Evolutionary conservation across 768 basidiomycete genomes (phyloP).

Genomic region (Phaffia tasmanica): DNA sequence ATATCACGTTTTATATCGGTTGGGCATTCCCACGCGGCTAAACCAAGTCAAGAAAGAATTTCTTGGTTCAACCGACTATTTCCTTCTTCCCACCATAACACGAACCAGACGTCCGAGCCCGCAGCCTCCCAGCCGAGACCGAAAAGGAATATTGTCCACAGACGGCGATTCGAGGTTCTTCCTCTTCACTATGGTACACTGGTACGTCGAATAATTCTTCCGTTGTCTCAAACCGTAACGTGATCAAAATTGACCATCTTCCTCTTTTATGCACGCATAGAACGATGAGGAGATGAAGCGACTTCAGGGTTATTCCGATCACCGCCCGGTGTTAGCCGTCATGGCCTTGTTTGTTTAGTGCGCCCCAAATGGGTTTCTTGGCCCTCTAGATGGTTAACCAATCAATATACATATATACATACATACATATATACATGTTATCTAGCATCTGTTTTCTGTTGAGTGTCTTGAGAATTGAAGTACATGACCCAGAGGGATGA

Average conservation of each 20-base stretch:
- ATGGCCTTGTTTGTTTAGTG: constrained; percentile 15
- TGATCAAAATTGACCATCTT: no score
- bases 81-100: neutral
- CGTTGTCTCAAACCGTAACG: no score
- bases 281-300: constrained; percentile 17
- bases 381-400: no score
- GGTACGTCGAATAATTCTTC: no score
- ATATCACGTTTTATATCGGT: neutral
- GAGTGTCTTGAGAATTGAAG: no score
- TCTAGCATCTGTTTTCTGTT: no score
- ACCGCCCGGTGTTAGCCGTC: constrained; percentile 20
- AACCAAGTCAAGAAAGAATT: neutral
- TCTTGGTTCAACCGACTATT: neutral
- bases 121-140: neutral
- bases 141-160: constrained; percentile 11
- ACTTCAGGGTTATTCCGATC: constrained; percentile 17
- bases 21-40: neutral
- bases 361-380: neutral
- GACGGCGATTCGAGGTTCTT: constrained; percentile 15
- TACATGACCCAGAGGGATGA: no score
- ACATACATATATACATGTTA: no score
- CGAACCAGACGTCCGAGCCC: constrained; percentile 9
- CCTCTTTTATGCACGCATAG: no score
- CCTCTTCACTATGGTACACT: constrained; percentile 21
- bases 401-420: no score